phyloP scores from a whole-genome alignment of 2,329 filamentous ascomycete genomes.

The Fusarium palustre region DNA sequence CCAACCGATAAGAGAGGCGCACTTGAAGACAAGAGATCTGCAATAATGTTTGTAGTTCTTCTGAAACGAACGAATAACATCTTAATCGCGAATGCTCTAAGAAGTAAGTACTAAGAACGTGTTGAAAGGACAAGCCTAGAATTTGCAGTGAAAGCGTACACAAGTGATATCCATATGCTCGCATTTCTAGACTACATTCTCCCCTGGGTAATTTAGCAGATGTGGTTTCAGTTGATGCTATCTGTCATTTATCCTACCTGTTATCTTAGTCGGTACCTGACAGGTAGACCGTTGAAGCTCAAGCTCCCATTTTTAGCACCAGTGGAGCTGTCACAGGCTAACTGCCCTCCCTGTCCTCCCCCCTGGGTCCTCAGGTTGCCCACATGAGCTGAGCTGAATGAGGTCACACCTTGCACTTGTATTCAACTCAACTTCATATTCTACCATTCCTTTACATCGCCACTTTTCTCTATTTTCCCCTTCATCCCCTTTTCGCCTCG shows the following conservation, averaged over 20 bases:
- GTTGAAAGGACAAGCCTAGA: background rate
- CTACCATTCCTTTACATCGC: conserved; percentile 20
- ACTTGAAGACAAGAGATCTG: background rate
- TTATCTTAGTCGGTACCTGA: background rate
- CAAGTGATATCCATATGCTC: too few relatives aligned
- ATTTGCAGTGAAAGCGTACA: background rate
- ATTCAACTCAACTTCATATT: conserved; percentile 7
- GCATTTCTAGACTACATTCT: background rate
- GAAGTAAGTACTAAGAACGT: background rate
- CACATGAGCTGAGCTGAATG: conserved; percentile 33
- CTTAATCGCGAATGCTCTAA: background rate
- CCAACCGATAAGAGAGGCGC: background rate
- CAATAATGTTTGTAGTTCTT: background rate
- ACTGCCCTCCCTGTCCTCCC: conserved; percentile 14
- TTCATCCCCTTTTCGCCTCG: conserved; percentile 5
- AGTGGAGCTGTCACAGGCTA: conserved; percentile 17
- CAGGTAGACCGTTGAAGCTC: background rate
- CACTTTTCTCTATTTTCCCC: conserved; percentile 5
- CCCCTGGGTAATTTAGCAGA: background rate
- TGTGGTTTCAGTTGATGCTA: background rate
- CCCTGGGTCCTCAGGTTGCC: background rate
- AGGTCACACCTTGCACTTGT: conserved; percentile 24
- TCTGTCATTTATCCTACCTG: background rate
- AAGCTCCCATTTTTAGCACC: conserved; percentile 13
- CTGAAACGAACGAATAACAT: background rate